phyloP scores from a whole-genome alignment of 2,329 filamentous ascomycete species.

The Bipolaris victoriae region DNA sequence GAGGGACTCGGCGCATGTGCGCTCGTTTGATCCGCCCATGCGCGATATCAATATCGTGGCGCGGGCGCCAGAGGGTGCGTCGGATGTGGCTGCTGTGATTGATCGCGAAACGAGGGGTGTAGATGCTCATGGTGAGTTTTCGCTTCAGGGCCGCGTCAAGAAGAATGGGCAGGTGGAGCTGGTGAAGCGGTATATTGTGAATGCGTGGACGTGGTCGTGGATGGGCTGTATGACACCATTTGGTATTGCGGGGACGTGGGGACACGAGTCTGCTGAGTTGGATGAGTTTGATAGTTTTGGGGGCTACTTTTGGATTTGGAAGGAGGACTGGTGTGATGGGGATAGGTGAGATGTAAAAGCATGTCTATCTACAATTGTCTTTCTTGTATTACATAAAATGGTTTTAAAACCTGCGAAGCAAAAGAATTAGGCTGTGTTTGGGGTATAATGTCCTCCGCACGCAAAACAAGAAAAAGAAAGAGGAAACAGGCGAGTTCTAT shows the following conservation, averaged over 20 bases:
- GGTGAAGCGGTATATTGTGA: constrained; percentile 21
- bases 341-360: background rate
- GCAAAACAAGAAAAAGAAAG: background rate
- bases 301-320: constrained; percentile 39
- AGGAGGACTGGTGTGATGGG: constrained; percentile 26
- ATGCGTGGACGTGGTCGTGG: constrained; percentile 21
- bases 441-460: constrained; percentile 7
- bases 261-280: background rate
- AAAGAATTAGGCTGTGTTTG: background rate
- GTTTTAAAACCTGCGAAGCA: no score
- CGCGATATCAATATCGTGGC: constrained; percentile 19
- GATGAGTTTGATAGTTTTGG: constrained; percentile 14
- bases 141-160: constrained; percentile 20
- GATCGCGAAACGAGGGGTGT: constrained; percentile 19
- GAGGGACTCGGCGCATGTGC: background rate
- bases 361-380: background rate
- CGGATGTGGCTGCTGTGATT: constrained; percentile 6
- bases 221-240: constrained; percentile 29
- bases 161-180: constrained; percentile 24
- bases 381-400: background rate
- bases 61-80: background rate
- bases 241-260: constrained; percentile 34
- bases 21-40: constrained; percentile 23
- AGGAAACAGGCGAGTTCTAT: background rate
- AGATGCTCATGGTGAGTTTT: constrained; percentile 25